These are phyloP conservation scores for Cryptosporidium ryanae DNA, from an alignment of 169 alveolate species.

Conservation along the genomic window DNA sequence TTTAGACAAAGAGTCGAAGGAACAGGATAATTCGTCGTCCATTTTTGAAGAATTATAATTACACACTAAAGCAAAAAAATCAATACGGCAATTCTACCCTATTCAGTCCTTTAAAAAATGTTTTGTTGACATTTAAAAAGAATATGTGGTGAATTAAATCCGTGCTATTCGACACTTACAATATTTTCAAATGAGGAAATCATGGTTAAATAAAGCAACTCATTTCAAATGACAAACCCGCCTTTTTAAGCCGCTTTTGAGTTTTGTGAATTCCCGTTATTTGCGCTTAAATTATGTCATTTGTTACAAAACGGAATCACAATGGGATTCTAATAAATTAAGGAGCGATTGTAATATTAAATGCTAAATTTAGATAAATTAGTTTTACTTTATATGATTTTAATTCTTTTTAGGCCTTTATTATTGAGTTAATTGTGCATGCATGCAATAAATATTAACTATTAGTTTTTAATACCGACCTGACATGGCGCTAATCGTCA, in stretches of 20 bases:
- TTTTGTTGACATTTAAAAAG: too few species aligned
- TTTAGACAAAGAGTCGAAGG: slow-evolving; percentile 53
- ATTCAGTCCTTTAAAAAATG: too few species aligned
- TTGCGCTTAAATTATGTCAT: slow-evolving; percentile 7
- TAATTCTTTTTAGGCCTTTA: background rate
- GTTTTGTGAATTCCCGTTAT: background rate
- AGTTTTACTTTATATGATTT: background rate
- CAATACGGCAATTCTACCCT: background rate
- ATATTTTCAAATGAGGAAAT: too few species aligned
- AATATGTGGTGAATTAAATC: too few species aligned
- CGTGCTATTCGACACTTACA: too few species aligned
- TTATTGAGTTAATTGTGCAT: slow-evolving; percentile 11
- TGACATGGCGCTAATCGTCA: slow-evolving; percentile 74
- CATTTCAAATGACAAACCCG: slow-evolving; percentile 3
- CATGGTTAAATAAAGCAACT: too few species aligned
- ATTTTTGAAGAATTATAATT: background rate
- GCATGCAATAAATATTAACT: slow-evolving; percentile 27
- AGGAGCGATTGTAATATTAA: background rate
- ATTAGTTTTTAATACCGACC: slow-evolving; percentile 13
- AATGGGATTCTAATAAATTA: background rate
- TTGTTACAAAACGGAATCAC: background rate
- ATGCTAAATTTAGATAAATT: background rate
- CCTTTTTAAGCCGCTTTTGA: slow-evolving; percentile 10
- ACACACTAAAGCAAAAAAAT: too few species aligned
- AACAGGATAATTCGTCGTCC: slow-evolving; percentile 53